Evolutionary conservation across 108 stramenopile genomes (phyloP), one percentile per base, ranked within the genome.

Genomic region (Cyclostephanos tholiformis): DNA sequence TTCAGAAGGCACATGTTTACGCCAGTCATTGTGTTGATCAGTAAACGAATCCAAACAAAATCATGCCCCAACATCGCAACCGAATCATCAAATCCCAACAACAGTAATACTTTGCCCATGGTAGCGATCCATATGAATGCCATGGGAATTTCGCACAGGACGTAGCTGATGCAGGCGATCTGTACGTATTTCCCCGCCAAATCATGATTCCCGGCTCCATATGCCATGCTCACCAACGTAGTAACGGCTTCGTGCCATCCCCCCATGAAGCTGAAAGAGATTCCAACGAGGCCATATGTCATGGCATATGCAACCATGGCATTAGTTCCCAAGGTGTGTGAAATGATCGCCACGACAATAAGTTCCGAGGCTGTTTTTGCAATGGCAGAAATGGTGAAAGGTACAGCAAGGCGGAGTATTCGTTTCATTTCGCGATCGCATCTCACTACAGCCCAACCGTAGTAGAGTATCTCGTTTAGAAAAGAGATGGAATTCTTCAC

Each of bases 221-320:
- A 55, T 2, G 77, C 77, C 77, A 79, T 79, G 25, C 63, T 55
- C 4, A 58, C 72, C 29, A 79, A 73, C 2, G 77, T 73, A 50
- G 63, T 46, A 8, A 79, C 43, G 26, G 66, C 60, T 73, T 79
- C 65, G n/a, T 71, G 38, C 69, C 63, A 75, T 38, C 69, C 74
- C 22, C 63, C 74, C 53, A 76, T 66, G 41, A 75, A 76, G 44
- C 64, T 71, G 49, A 39, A 51, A 67, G 62, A 69, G 12, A 76
- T 62, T 38, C 80, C 77, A 19, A 79, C 77, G n/a, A 73, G 60
- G 12, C 72, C 50, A 48, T 67, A 65, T 6, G 73, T 72, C 50
- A 79, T 67, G 20, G 77, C 72, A 55, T 49, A 79, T 38, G 77
- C 77, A 67, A 79, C 51, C 77, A 79, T 79, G 17, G 71, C 26